phyloP scores from a whole-genome alignment of 306 rosid genomes.

The Quillaja saponaria region DNA sequence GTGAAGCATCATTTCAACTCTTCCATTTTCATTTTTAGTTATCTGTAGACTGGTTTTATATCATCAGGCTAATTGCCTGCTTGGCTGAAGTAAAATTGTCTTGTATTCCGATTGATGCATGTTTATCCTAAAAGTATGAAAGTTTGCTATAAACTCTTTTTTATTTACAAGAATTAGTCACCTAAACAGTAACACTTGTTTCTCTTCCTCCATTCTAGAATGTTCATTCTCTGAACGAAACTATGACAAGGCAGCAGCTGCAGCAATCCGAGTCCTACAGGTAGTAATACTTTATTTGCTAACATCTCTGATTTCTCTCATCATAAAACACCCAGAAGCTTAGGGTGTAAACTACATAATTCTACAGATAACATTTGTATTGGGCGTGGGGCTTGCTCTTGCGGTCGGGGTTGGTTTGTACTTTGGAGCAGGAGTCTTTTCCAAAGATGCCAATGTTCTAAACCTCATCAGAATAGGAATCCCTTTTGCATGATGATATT shows the following conservation, averaged over 20 bases:
- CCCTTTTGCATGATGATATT: background rate
- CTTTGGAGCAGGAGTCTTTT: conserved; percentile 80
- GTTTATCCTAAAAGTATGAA: too few relatives aligned
- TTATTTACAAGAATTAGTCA: too few relatives aligned
- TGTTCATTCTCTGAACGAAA: conserved; percentile 87
- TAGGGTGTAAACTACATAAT: background rate
- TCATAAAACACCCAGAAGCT: background rate
- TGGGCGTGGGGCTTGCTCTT: conserved; percentile 73
- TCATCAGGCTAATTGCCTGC: too few relatives aligned
- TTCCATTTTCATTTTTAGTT: background rate
- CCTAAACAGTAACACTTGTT: too few relatives aligned
- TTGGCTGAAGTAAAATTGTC: too few relatives aligned
- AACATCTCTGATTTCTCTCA: background rate
- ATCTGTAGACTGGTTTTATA: too few relatives aligned
- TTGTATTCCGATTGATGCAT: too few relatives aligned
- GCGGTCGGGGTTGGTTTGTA: conserved; percentile 76
- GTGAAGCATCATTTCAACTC: conserved; percentile 30
- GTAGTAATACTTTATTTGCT: conserved; percentile 18
- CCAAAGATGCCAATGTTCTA: conserved; percentile 63
- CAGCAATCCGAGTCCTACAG: conserved; percentile 67
- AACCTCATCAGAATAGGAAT: conserved; percentile 70
- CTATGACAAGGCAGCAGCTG: conserved; percentile 54
- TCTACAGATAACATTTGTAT: conserved; percentile 75
- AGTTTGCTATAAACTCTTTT: too few relatives aligned
- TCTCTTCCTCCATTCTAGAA: conserved; percentile 50